These are phyloP conservation scores for Deuterostichococcus epilithicus DNA, from an alignment of 139 green algal species.

Conservation along the genomic window DNA sequence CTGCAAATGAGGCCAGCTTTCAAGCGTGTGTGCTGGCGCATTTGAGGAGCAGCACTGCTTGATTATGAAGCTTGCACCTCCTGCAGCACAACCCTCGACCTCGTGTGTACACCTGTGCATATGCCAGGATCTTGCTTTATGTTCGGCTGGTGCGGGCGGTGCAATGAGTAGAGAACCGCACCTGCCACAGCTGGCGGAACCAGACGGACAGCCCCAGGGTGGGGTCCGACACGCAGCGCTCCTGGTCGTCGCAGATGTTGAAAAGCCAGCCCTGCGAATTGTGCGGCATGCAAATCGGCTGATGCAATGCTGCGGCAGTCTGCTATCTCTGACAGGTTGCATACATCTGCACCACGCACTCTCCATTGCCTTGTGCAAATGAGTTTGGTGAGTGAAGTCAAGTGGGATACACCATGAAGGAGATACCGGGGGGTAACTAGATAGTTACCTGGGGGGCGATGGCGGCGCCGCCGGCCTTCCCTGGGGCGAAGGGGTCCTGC, in stretches of 20 bases:
- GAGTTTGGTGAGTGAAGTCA: too few relatives aligned
- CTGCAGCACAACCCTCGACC: neutral
- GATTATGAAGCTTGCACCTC: neutral
- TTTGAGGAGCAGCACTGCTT: neutral
- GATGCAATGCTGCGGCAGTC: too few relatives aligned
- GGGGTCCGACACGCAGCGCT: slow-evolving; percentile 10
- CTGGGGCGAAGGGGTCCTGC: slow-evolving; percentile 2
- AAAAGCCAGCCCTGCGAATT: slow-evolving; percentile 26
- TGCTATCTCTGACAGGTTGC: too few relatives aligned
- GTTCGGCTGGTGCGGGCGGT: neutral
- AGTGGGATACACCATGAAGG: too few relatives aligned
- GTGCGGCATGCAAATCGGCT: neutral
- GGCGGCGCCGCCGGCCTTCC: slow-evolving; percentile 16
- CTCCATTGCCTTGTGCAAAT: neutral
- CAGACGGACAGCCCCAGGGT: neutral
- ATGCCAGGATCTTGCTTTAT: neutral
- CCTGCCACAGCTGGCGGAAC: neutral
- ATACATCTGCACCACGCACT: neutral
- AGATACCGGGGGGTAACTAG: too few relatives aligned
- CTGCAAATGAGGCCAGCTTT: neutral
- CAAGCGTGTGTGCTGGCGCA: neutral
- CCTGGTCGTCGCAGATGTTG: slow-evolving; percentile 29
- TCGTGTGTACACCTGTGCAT: neutral
- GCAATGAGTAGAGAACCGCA: neutral
- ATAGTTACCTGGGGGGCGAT: slow-evolving; percentile 5